A percentile compares a stretch with the other conserved stretches of the same genome.
phyloP scores from a whole-genome alignment of 352 stramenopile genomes.

The Pythium biforme region DNA sequence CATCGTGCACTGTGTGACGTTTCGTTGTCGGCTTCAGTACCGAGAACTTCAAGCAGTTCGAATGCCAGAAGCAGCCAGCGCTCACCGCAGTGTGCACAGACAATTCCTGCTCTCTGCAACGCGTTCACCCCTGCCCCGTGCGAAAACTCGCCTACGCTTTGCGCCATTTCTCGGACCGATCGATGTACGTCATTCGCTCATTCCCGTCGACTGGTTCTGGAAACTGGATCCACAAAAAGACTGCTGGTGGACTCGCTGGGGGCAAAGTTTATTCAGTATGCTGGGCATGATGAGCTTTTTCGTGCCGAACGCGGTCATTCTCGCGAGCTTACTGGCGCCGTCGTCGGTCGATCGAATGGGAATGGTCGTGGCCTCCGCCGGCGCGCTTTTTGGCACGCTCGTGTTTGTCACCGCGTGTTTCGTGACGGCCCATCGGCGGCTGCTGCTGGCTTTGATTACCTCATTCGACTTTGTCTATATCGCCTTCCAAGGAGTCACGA shows the following conservation, averaged over 20 bases:
- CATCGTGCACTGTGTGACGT: neutral
- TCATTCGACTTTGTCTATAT: constrained; percentile 11
- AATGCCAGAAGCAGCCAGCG: neutral
- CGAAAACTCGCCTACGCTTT: neutral
- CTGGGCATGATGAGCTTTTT: neutral
- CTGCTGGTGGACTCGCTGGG: neutral
- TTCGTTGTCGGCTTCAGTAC: neutral
- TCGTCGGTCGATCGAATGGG: neutral
- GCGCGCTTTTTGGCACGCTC: neutral
- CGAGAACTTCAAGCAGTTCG: neutral
- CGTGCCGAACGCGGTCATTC: neutral
- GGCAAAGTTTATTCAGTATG: neutral
- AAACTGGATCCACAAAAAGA: neutral
- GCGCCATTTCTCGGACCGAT: neutral
- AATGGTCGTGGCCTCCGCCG: neutral
- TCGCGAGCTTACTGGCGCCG: neutral
- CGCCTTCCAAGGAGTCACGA: neutral
- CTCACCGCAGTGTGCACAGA: neutral
- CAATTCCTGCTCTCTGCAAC: neutral
- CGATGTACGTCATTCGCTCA: neutral
- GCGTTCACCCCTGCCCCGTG: neutral
- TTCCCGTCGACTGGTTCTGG: neutral
- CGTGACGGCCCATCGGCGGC: neutral
- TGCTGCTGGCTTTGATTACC: neutral
- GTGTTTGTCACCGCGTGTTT: neutral